Percentiles rank a stretch among this genome's conserved stretches.
Conservation (phyloP, 768 basidiomycete species). For the Paxillus involutus region DNA sequence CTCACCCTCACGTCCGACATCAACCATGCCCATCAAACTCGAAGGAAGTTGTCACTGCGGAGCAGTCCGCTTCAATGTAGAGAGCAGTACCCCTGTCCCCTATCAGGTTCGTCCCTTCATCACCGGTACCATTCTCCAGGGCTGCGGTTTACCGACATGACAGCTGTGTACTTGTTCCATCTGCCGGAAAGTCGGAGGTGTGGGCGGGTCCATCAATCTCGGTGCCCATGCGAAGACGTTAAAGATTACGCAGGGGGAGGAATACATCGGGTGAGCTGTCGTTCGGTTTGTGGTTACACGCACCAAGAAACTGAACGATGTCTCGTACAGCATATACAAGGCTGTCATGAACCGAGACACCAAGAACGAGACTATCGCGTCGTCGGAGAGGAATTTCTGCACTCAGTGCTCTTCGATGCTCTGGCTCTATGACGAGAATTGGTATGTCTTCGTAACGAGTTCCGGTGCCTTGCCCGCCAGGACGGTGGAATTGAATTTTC, state of each 20-base stretch:
- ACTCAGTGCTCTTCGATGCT: conserved; percentile 64
- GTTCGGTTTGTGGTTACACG: background rate
- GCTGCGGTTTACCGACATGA: too few relatives aligned
- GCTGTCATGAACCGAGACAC: conserved; percentile 61
- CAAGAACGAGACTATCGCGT: conserved; percentile 41
- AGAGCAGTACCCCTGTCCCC: conserved; percentile 56
- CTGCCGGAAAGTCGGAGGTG: conserved; percentile 69
- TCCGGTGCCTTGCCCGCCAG: background rate
- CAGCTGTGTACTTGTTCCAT: conserved; percentile 68
- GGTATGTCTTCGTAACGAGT: conserved; percentile 37
- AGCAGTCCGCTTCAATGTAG: conserved; percentile 32
- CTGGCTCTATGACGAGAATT: conserved; percentile 58
- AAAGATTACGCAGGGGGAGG: conserved; percentile 50
- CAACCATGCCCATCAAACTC: conserved; percentile 54
- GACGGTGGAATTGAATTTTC: background rate
- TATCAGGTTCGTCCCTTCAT: conserved; percentile 46
- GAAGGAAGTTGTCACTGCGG: conserved; percentile 39
- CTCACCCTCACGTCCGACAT: background rate
- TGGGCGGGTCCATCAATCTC: conserved; percentile 66
- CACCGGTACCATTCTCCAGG: background rate
- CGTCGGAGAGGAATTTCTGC: conserved; percentile 65
- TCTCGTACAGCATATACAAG: conserved; percentile 50
- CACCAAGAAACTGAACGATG: background rate
- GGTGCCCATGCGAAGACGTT: conserved; percentile 53
- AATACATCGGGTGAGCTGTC: conserved; percentile 46